A percentile compares a stretch with the other conserved stretches of the same genome.
Evolutionary conservation across 768 basidiomycete genomes (phyloP).

Genomic region (Lactarius quietus): DNA sequence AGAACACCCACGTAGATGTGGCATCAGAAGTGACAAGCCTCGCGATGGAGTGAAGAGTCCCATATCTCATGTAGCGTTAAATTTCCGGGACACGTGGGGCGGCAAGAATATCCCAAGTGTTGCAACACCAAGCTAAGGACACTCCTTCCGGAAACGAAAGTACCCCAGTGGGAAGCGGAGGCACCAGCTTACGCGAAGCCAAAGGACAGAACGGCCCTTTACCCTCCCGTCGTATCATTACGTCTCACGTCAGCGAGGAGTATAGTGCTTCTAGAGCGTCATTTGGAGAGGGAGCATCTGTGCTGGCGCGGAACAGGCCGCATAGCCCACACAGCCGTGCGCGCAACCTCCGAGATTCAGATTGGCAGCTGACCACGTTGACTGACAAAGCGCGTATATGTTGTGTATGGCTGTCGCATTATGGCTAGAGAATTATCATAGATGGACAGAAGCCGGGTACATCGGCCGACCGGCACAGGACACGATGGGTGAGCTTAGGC

Average conservation of each 20-base stretch:
- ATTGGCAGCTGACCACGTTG: neutral
- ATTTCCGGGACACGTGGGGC: conserved; percentile 12
- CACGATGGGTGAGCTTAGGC: neutral
- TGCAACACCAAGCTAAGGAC: neutral
- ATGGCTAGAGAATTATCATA: neutral
- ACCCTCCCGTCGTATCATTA: conserved; percentile 10
- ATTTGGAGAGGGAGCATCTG: neutral
- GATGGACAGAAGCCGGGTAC: neutral
- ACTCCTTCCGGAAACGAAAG: conserved; percentile 1
- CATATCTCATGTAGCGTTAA: neutral
- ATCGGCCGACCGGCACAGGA: too few relatives aligned
- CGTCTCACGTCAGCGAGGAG: conserved; percentile 10
- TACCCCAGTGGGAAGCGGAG: neutral
- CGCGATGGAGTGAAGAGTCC: conserved; percentile 1
- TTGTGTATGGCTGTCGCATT: neutral
- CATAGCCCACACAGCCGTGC: neutral
- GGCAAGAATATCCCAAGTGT: neutral
- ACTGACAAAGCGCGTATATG: neutral
- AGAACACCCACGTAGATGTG: neutral
- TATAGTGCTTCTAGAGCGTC: conserved; percentile 11
- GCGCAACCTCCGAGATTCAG: neutral
- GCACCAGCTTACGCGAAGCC: conserved; percentile 9
- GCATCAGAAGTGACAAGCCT: conserved; percentile 5
- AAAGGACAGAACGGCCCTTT: conserved; percentile 5
- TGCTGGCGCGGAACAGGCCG: neutral